Percentiles rank a stretch among this genome's conserved stretches.
Conservation (phyloP, 2,329 filamentous ascomycete species). For the Didymella arachidicola region DNA sequence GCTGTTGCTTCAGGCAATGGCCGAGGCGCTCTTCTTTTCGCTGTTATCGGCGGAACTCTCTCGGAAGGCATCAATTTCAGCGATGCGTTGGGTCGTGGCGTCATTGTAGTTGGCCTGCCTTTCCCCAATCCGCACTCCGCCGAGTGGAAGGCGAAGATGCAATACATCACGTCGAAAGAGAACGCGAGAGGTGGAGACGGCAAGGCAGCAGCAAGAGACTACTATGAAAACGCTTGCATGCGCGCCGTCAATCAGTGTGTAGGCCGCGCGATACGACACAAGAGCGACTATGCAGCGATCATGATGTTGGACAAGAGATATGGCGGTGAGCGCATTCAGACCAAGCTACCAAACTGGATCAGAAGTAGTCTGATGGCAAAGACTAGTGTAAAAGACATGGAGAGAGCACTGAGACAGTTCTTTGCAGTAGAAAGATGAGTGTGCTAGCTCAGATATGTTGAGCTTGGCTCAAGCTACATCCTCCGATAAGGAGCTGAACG, state of each 20-base stretch:
- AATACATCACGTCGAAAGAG: conserved; percentile 77
- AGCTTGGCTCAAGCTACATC: background rate
- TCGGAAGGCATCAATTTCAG: conserved; percentile 99
- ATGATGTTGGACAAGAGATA: conserved; percentile 85
- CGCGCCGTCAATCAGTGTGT: conserved; percentile 96
- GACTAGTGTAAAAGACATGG: conserved; percentile 56
- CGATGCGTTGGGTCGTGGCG: conserved; percentile 84
- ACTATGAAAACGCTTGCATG: conserved; percentile 96
- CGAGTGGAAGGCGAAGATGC: conserved; percentile 91
- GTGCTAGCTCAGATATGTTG: background rate
- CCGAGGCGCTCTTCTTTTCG: conserved; percentile 80
- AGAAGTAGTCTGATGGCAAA: conserved; percentile 65
- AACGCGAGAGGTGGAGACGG: conserved; percentile 49
- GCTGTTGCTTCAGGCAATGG: conserved; percentile 63
- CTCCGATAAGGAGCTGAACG: background rate
- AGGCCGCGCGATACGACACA: conserved; percentile 88
- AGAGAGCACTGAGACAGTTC: conserved; percentile 45
- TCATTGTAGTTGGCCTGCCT: conserved; percentile 89
- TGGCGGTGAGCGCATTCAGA: conserved; percentile 72
- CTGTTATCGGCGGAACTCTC: conserved; percentile 92
- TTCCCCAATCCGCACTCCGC: conserved; percentile 90
- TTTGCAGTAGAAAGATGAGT: conserved; percentile 43
- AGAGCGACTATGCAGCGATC: conserved; percentile 88
- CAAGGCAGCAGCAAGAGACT: conserved; percentile 69
- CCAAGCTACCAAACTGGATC: conserved; percentile 91